These are phyloP conservation scores for Abelmoschus esculentus DNA, from an alignment of 345 rosid species.

Conservation along the genomic window DNA sequence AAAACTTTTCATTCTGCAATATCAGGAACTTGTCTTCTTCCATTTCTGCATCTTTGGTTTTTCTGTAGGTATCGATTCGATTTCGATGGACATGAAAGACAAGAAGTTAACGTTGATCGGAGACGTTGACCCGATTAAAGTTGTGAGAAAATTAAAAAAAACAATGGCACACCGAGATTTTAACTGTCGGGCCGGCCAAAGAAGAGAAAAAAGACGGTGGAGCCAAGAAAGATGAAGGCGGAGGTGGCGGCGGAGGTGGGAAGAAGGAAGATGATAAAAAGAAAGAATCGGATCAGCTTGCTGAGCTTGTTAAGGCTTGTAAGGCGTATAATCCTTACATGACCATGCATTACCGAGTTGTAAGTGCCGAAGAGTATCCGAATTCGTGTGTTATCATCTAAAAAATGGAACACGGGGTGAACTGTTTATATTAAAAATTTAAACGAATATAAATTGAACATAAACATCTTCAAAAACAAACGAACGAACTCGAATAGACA, in stretches of 20 bases:
- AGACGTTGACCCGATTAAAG: constrained; percentile 31
- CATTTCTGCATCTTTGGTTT: background rate
- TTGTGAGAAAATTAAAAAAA: constrained; percentile 37
- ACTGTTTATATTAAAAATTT: too few species aligned
- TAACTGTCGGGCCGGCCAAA: constrained; percentile 42
- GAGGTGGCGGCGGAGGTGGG: background rate
- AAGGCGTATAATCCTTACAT: constrained; percentile 24
- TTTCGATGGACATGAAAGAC: constrained; percentile 48
- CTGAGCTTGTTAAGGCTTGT: constrained; percentile 22
- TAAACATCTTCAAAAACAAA: too few species aligned
- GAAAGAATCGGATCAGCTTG: constrained; percentile 26
- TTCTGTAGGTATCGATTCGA: constrained; percentile 38
- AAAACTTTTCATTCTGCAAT: background rate
- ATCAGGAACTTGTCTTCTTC: background rate
- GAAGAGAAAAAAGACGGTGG: constrained; percentile 31
- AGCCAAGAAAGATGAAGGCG: constrained; percentile 11
- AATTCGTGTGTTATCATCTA: constrained; percentile 34
- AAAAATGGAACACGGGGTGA: too few species aligned
- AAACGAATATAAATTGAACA: too few species aligned
- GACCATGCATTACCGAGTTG: constrained; percentile 23
- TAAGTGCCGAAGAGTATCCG: constrained; percentile 45
- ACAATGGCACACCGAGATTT: constrained; percentile 28
- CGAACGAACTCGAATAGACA: too few species aligned
- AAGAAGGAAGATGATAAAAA: constrained; percentile 25
- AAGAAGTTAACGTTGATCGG: constrained; percentile 54